Evolutionary conservation across 2,329 filamentous ascomycete genomes (phyloP).

Genomic region (Phialophora macrospora): DNA sequence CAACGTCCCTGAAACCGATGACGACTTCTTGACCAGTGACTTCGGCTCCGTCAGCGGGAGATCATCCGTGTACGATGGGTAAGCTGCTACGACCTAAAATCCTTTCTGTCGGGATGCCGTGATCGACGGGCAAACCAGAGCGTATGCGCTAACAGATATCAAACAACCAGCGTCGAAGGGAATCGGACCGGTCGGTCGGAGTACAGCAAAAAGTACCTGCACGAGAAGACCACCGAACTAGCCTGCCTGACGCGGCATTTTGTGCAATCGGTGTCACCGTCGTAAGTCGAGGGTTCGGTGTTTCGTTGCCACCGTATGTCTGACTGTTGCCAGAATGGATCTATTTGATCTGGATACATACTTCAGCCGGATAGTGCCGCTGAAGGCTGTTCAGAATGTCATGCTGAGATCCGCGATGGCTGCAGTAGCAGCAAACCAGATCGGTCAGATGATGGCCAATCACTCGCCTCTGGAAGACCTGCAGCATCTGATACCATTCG

Average conservation of each 20-base stretch:
- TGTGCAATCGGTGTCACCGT: constrained; percentile 45
- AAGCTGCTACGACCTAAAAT: neutral
- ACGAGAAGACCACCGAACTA: constrained; percentile 41
- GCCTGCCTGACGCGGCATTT: constrained; percentile 48
- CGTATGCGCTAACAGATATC: constrained; percentile 1
- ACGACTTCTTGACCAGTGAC: constrained; percentile 34
- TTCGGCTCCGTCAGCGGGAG: constrained; percentile 34
- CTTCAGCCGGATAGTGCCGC: constrained; percentile 46
- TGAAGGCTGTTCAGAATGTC: constrained; percentile 45
- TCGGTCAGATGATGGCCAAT: constrained; percentile 38
- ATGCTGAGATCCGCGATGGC: constrained; percentile 47
- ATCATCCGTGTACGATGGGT: constrained; percentile 31
- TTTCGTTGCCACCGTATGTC: neutral
- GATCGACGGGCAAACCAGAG: too few relatives aligned
- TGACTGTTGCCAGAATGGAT: constrained; percentile 42
- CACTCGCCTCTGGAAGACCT: constrained; percentile 27
- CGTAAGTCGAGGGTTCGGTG: constrained; percentile 16
- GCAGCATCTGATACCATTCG: constrained; percentile 31
- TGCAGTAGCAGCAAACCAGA: constrained; percentile 49
- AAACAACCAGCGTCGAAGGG: constrained; percentile 24
- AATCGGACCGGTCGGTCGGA: constrained; percentile 29
- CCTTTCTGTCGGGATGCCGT: neutral
- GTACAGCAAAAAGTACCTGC: constrained; percentile 35
- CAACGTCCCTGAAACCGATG: constrained; percentile 34
- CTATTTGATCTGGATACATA: constrained; percentile 50